Evolutionary conservation across 163 green algal species (phyloP).

Genomic region (Prototheca stagnorum): DNA sequence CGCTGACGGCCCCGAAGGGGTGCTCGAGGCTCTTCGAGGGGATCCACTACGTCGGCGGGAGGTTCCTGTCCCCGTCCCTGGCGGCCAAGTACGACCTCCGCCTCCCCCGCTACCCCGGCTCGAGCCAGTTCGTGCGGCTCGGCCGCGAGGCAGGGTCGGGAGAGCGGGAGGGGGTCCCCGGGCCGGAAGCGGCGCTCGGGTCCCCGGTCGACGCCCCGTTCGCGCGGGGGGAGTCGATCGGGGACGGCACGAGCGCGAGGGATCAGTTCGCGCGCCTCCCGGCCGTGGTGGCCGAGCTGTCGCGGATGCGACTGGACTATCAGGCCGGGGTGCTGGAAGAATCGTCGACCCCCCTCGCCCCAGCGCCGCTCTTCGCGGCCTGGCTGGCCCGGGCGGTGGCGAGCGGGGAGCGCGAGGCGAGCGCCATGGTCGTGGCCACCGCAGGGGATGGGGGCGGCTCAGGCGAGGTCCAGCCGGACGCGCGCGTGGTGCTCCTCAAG

Average conservation of each 20-base stretch:
- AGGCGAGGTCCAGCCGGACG: too few species aligned
- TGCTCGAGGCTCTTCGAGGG: constrained; percentile 59
- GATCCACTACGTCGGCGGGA: constrained; percentile 82
- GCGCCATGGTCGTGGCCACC: constrained; percentile 62
- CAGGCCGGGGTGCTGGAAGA: constrained; percentile 4
- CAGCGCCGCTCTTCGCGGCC: constrained; percentile 43
- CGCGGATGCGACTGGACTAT: constrained; percentile 51
- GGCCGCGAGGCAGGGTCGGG: too few species aligned
- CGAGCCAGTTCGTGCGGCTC: constrained; percentile 43
- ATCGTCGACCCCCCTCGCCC: constrained; percentile 22
- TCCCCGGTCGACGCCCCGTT: too few species aligned
- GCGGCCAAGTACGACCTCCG: constrained; percentile 57
- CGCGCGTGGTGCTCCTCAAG: constrained; percentile 68
- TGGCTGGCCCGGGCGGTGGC: constrained; percentile 60
- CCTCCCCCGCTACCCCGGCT: constrained; percentile 67
- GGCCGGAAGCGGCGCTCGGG: too few species aligned
- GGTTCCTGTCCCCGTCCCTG: constrained; percentile 77
- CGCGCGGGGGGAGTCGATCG: too few species aligned
- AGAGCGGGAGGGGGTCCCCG: too few species aligned
- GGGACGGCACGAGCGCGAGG: constrained; percentile 1
- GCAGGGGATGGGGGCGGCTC: constrained; percentile 14
- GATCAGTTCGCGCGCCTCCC: neutral
- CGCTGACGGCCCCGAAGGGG: constrained; percentile 85
- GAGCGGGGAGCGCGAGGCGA: constrained; percentile 46
- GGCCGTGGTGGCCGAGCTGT: constrained; percentile 9